Evolutionary conservation across 768 basidiomycete species (phyloP).

Genomic region (Cantharellus cinnabarinus): DNA sequence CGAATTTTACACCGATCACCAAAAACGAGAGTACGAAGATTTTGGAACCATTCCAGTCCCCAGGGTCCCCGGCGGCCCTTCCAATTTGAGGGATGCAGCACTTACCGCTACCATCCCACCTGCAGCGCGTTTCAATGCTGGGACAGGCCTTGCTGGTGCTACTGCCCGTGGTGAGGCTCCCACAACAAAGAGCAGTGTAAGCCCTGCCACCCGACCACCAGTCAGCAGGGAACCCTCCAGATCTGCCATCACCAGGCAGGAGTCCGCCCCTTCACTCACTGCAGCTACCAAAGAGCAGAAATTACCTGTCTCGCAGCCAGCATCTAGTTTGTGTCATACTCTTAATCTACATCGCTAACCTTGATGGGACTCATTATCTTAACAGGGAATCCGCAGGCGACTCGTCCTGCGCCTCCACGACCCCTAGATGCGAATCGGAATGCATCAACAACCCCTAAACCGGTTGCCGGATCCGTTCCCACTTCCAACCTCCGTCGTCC

Average conservation of each 20-base stretch:
- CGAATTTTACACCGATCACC: constrained; percentile 95
- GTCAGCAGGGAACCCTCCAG: background rate
- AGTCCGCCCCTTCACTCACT: no score
- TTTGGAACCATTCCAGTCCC: constrained; percentile 24
- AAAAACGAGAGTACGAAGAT: constrained; percentile 75
- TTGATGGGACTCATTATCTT: background rate
- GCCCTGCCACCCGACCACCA: constrained; percentile 2
- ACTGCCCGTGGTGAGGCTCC: constrained; percentile 6
- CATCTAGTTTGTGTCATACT: no score
- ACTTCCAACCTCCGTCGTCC: no score
- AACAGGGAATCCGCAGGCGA: constrained; percentile 23
- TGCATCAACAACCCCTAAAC: constrained; percentile 11
- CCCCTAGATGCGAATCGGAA: constrained; percentile 32
- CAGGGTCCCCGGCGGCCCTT: constrained; percentile 9
- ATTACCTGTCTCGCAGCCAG: no score
- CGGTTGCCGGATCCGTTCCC: no score
- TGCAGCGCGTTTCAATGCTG: constrained; percentile 71
- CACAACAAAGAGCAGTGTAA: constrained; percentile 11
- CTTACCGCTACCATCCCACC: constrained; percentile 11
- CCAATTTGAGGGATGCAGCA: background rate
- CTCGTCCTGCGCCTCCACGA: constrained; percentile 47
- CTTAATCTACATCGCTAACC: background rate
- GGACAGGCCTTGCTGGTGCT: constrained; percentile 73
- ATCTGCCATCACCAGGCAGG: no score
- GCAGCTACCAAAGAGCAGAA: no score